Percentiles rank a stretch among this genome's conserved stretches.
Conservation (phyloP, 1,284 basidiomycete genomes). For the Sanghuangporus baumii region DNA sequence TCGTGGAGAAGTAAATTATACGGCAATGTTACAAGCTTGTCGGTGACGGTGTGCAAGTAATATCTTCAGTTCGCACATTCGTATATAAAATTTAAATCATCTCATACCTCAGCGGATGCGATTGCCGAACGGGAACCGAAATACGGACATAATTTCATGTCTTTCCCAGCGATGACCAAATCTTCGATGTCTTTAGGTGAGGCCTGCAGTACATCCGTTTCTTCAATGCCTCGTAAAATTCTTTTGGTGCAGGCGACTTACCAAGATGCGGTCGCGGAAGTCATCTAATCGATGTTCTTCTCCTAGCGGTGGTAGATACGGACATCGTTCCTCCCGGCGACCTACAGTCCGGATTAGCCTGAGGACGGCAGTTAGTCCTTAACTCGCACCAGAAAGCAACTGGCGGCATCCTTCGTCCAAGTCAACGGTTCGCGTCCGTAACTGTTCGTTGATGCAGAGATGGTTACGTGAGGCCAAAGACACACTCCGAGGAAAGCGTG, state of each 20-base stretch:
- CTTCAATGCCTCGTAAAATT: neutral
- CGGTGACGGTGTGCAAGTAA: neutral
- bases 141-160: constrained; percentile 80
- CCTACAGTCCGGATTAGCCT: constrained; percentile 33
- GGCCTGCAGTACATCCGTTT: constrained; percentile 42
- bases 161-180: constrained; percentile 67
- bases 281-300: constrained; percentile 77
- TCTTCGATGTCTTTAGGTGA: constrained; percentile 94
- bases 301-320: constrained; percentile 68
- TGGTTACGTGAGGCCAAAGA: constrained; percentile 90
- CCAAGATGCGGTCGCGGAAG: constrained; percentile 85
- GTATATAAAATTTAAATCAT: neutral
- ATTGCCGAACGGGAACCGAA: constrained; percentile 88
- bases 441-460: constrained; percentile 86
- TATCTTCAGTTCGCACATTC: neutral
- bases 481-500: constrained; percentile 51
- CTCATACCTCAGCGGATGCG: constrained; percentile 80
- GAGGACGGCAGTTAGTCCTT: neutral
- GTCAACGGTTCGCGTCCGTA: constrained; percentile 63
- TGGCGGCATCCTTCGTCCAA: constrained; percentile 92
- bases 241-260: constrained; percentile 30
- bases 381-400: constrained; percentile 64
- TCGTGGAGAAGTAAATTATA: constrained; percentile 91
- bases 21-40: constrained; percentile 81
- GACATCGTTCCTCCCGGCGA: constrained; percentile 58